Percentiles rank a stretch among this genome's conserved stretches.
These are phyloP conservation scores for Saksenaea vasiformis DNA, from an alignment of 371 early-diverging fungal species.

Conservation along the genomic window DNA sequence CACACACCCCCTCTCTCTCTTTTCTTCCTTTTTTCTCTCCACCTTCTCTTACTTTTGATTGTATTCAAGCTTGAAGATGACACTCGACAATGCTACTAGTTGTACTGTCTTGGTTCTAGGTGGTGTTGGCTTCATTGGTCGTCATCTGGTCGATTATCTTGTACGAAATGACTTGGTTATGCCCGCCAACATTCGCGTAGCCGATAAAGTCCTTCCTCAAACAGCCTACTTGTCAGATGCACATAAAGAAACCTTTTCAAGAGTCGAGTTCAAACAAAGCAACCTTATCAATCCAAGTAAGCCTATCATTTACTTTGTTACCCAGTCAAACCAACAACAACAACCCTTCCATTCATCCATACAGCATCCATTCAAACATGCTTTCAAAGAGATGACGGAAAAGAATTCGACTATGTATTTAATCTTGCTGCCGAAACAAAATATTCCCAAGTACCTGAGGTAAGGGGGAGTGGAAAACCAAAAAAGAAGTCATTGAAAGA, in stretches of 20 bases:
- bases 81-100: slow-evolving; percentile 13
- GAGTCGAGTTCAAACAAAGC: slow-evolving; percentile 82
- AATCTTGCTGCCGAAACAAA: slow-evolving; percentile 92
- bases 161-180: slow-evolving; percentile 64
- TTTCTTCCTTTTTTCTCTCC: not conserved
- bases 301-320: slow-evolving; percentile 6
- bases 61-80: slow-evolving; percentile 3
- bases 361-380: slow-evolving; percentile 72
- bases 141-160: slow-evolving; percentile 76
- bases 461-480: no score
- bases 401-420: slow-evolving; percentile 84
- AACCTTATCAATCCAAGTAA: slow-evolving; percentile 80
- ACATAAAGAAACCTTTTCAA: slow-evolving; percentile 68
- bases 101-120: slow-evolving; percentile 71
- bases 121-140: slow-evolving; percentile 87
- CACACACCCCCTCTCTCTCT: not conserved
- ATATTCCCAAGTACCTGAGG: slow-evolving; percentile 83
- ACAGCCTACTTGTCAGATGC: slow-evolving; percentile 77
- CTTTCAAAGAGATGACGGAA: slow-evolving; percentile 68
- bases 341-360: not conserved
- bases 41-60: not conserved
- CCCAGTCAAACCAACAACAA: not conserved
- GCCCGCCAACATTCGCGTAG: slow-evolving; percentile 67
- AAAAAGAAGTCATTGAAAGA: no score
- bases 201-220: slow-evolving; percentile 88